Evolutionary conservation across 768 basidiomycete genomes (phyloP).

Genomic region (Termitomyces sp.): DNA sequence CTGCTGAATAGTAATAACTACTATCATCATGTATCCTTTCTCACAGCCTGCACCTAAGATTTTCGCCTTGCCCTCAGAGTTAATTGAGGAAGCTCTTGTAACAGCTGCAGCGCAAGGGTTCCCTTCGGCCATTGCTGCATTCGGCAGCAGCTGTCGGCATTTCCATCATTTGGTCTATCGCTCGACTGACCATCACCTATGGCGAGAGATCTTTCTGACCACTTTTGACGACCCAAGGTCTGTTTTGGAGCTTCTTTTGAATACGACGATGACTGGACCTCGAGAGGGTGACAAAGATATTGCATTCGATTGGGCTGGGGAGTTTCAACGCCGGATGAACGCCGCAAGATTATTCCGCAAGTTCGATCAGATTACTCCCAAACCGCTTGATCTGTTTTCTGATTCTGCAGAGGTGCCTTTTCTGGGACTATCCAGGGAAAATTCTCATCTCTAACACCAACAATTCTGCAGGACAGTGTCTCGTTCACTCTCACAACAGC

Average conservation of each 20-base stretch:
- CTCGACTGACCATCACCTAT: slow-evolving; percentile 24
- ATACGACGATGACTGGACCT: slow-evolving; percentile 5
- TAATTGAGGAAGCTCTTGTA: slow-evolving; percentile 15
- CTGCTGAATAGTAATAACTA: slow-evolving; percentile 1
- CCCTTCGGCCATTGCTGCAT: slow-evolving; percentile 12
- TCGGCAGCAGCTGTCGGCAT: slow-evolving; percentile 12
- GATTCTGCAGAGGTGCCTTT: background rate
- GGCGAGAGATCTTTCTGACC: slow-evolving; percentile 43
- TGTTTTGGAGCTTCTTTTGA: slow-evolving; percentile 7
- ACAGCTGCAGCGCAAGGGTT: slow-evolving; percentile 10
- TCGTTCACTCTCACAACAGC: slow-evolving; percentile 6
- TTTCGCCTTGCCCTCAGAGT: slow-evolving; percentile 14
- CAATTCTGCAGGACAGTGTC: background rate
- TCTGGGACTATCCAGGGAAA: background rate
- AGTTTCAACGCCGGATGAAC: slow-evolving; percentile 15
- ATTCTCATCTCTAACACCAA: background rate
- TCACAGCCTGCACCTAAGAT: slow-evolving; percentile 7
- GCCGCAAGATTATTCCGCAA: slow-evolving; percentile 11
- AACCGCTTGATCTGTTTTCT: slow-evolving; percentile 7
- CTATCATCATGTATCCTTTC: slow-evolving; percentile 1
- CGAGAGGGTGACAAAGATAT: slow-evolving; percentile 1
- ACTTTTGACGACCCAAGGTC: slow-evolving; percentile 46
- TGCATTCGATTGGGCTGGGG: slow-evolving; percentile 15
- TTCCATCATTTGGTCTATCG: slow-evolving; percentile 13
- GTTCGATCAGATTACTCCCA: background rate